phyloP scores from a whole-genome alignment of 495 filamentous ascomycete species.

The Hypoxylon trugodes region DNA sequence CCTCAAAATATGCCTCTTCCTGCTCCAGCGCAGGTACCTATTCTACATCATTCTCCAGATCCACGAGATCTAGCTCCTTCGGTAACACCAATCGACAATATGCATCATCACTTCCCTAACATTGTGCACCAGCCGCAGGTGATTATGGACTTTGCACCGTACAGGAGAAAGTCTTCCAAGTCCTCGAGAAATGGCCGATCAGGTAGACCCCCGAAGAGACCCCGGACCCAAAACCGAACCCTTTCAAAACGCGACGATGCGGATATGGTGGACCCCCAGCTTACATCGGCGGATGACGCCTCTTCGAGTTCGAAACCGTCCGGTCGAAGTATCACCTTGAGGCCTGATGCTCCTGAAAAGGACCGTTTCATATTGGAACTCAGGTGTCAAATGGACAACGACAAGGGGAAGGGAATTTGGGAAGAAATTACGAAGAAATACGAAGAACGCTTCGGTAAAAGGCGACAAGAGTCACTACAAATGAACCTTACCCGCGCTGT shows the following conservation, averaged over 20 bases:
- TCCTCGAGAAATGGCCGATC: constrained; percentile 36
- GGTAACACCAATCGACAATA: constrained; percentile 28
- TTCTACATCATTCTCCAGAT: constrained; percentile 34
- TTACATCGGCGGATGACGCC: constrained; percentile 36
- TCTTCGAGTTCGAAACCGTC: constrained; percentile 9
- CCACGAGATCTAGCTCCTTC: constrained; percentile 33
- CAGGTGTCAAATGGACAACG: constrained; percentile 51
- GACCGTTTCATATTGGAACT: constrained; percentile 55
- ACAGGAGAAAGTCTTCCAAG: constrained; percentile 34
- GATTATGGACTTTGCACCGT: constrained; percentile 29
- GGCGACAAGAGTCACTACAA: constrained; percentile 56
- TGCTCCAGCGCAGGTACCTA: constrained; percentile 30
- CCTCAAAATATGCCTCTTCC: constrained; percentile 32
- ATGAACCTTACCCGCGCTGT: constrained; percentile 60
- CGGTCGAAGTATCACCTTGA: constrained; percentile 44
- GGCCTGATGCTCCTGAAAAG: constrained; percentile 56
- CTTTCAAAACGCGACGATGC: constrained; percentile 38
- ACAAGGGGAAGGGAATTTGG: constrained; percentile 63
- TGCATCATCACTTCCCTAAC: constrained; percentile 36
- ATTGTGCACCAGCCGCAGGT: constrained; percentile 32
- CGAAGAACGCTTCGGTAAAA: constrained; percentile 47
- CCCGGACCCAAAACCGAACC: constrained; percentile 39
- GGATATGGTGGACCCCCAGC: constrained; percentile 26
- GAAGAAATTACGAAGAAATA: constrained; percentile 58
- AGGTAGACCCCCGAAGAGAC: constrained; percentile 35